These are phyloP conservation scores for Pezicula rhizophila DNA, from an alignment of 2,329 filamentous ascomycete genomes.

Conservation along the genomic window DNA sequence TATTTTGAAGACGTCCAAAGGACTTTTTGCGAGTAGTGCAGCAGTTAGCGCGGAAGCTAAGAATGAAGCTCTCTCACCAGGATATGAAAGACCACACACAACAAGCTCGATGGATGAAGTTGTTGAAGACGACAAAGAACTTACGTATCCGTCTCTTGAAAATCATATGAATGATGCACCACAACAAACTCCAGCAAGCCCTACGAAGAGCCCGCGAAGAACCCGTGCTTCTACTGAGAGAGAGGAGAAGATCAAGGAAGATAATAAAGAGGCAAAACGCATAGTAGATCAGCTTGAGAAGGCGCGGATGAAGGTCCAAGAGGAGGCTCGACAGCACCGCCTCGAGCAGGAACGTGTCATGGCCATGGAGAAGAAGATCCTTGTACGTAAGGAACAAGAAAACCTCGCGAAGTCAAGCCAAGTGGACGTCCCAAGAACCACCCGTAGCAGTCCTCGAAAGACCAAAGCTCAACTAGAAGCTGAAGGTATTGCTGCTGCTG, in stretches of 20 bases:
- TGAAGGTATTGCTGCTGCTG: constrained; percentile 25
- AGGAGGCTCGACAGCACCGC: constrained; percentile 56
- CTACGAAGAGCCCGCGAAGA: constrained; percentile 31
- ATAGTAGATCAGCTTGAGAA: constrained; percentile 59
- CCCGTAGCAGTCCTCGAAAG: constrained; percentile 48
- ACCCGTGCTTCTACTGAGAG: constrained; percentile 53
- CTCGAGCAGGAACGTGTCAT: constrained; percentile 50
- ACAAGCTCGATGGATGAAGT: constrained; percentile 41
- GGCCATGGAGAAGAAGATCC: constrained; percentile 46
- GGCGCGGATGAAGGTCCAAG: constrained; percentile 62
- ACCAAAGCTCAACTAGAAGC: constrained; percentile 30
- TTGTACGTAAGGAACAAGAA: constrained; percentile 48
- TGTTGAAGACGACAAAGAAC: constrained; percentile 15
- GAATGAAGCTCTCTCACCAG: constrained; percentile 49
- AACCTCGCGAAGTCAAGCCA: constrained; percentile 29
- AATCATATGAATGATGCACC: constrained; percentile 19
- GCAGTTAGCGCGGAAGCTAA: constrained; percentile 58
- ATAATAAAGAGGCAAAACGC: constrained; percentile 57
- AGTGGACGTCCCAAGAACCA: constrained; percentile 35
- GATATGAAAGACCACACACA: constrained; percentile 37
- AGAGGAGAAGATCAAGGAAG: constrained; percentile 57
- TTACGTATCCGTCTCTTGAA: constrained; percentile 41
- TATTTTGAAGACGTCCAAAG: constrained; percentile 81
- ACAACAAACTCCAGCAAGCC: constrained; percentile 13
- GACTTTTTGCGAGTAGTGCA: constrained; percentile 73